These are phyloP conservation scores for Colletotrichum tanaceti DNA, from an alignment of 2,329 filamentous ascomycete genomes.

Conservation along the genomic window DNA sequence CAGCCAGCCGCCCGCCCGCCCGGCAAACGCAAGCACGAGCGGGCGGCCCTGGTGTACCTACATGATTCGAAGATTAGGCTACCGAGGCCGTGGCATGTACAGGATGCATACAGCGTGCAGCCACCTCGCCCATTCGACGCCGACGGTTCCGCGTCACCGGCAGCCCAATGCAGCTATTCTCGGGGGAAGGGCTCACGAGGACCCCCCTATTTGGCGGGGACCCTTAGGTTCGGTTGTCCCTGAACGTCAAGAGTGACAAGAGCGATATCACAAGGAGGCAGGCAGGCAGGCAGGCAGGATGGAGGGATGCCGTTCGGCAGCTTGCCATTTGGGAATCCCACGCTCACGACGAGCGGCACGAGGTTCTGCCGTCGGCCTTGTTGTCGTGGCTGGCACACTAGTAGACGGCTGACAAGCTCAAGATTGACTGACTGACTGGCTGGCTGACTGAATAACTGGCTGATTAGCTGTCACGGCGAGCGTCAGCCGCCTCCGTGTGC, in stretches of 20 bases:
- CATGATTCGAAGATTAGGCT: constrained; percentile 33
- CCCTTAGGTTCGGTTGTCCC: too few species aligned
- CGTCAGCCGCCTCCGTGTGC: not conserved
- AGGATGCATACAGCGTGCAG: constrained; percentile 27
- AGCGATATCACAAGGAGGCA: not conserved
- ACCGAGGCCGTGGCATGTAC: constrained; percentile 30
- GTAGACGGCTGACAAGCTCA: not conserved
- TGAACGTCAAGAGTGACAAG: not conserved
- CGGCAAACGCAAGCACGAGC: constrained; percentile 30
- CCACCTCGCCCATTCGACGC: constrained; percentile 20
- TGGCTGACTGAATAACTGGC: too few species aligned
- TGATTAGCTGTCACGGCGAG: constrained; percentile 12
- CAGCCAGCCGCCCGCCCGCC: constrained; percentile 34
- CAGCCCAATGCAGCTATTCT: constrained; percentile 21
- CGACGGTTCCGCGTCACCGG: constrained; percentile 23
- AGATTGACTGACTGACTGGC: not conserved
- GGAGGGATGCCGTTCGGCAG: not conserved
- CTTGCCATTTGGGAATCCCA: not conserved
- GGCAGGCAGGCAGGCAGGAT: constrained; percentile 10
- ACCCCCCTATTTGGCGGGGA: not conserved
- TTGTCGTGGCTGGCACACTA: not conserved
- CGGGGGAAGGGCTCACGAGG: constrained; percentile 1
- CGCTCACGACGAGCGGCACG: not conserved
- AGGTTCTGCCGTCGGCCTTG: constrained; percentile 21
- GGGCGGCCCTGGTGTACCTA: constrained; percentile 23